Evolutionary conservation across 768 basidiomycete genomes (phyloP).

Genomic region (Austroboletus festivus): DNA sequence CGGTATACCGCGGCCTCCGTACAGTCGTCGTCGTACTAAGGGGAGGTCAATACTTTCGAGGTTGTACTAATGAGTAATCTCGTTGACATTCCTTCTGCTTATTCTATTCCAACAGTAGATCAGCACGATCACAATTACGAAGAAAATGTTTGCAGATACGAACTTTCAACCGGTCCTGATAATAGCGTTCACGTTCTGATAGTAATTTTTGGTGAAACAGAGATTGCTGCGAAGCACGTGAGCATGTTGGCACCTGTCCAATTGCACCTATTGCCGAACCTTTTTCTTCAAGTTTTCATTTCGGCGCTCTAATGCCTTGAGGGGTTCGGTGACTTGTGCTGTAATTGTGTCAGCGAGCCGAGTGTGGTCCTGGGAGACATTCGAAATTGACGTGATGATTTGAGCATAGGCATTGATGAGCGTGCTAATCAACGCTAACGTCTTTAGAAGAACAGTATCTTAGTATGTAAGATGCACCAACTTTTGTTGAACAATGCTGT

Average conservation of each 20-base stretch:
- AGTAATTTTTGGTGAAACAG: slow-evolving; percentile 70
- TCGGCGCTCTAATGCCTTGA: slow-evolving; percentile 57
- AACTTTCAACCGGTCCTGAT: slow-evolving; percentile 70
- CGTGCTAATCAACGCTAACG: slow-evolving; percentile 45
- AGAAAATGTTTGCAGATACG: slow-evolving; percentile 9
- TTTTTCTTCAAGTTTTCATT: slow-evolving; percentile 70
- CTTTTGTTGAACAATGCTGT: slow-evolving; percentile 54
- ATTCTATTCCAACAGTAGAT: slow-evolving; percentile 16
- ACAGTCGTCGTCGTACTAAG: slow-evolving; percentile 79
- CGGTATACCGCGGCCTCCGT: slow-evolving; percentile 65
- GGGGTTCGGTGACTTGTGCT: slow-evolving; percentile 59
- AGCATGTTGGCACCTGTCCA: slow-evolving; percentile 1
- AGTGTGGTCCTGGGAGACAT: slow-evolving; percentile 66
- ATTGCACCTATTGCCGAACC: slow-evolving; percentile 31
- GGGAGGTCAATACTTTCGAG: slow-evolving; percentile 7
- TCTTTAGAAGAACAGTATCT: slow-evolving; percentile 6
- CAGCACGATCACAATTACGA: not conserved
- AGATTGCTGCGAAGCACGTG: slow-evolving; percentile 50
- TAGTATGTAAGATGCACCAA: slow-evolving; percentile 24
- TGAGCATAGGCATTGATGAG: slow-evolving; percentile 67
- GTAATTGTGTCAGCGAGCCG: slow-evolving; percentile 60
- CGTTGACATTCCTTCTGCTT: slow-evolving; percentile 34
- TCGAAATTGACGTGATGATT: slow-evolving; percentile 58
- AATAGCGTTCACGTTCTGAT: slow-evolving; percentile 64
- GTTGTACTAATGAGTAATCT: not conserved